phyloP scores from a whole-genome alignment of 2,329 filamentous ascomycete genomes.

The Cytospora schulzeri region DNA sequence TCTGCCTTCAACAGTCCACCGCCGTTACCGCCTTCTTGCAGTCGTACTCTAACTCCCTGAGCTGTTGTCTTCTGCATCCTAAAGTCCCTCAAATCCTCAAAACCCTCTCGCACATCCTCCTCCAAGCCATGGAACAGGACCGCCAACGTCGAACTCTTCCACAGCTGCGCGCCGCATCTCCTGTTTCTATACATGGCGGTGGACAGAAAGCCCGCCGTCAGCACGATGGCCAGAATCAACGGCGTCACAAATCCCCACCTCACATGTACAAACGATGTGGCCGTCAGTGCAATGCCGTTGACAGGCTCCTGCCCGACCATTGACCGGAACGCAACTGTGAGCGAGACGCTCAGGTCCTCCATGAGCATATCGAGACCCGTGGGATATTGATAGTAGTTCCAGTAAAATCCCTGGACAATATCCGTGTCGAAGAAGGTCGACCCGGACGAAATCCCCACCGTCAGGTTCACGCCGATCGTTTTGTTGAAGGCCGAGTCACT shows the following conservation, averaged over 20 bases:
- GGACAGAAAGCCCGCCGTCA: conserved; percentile 36
- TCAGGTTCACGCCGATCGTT: conserved; percentile 38
- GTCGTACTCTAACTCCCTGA: conserved; percentile 32
- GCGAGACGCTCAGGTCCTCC: conserved; percentile 38
- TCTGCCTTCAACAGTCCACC: conserved; percentile 9
- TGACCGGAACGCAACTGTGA: conserved; percentile 40
- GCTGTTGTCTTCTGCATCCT: conserved; percentile 34
- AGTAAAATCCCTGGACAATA: conserved; percentile 43
- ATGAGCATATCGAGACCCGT: conserved; percentile 40
- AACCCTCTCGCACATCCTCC: conserved; percentile 31
- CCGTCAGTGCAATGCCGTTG: conserved; percentile 34
- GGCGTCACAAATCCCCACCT: conserved; percentile 41
- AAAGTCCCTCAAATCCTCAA: conserved; percentile 30
- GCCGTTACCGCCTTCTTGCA: conserved; percentile 29
- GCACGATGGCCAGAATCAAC: conserved; percentile 36
- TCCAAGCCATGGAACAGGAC: conserved; percentile 42
- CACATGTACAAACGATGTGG: conserved; percentile 39
- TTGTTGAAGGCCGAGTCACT: conserved; percentile 33
- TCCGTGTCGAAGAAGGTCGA: conserved; percentile 41
- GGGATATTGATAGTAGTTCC: conserved; percentile 43
- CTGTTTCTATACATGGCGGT: conserved; percentile 34
- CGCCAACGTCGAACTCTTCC: conserved; percentile 42
- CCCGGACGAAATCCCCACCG: conserved; percentile 38
- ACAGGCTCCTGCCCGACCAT: conserved; percentile 35
- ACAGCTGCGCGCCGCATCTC: conserved; percentile 33